Percentiles rank a stretch among this genome's conserved stretches.
Evolutionary conservation across 176 grass and related monocot species (phyloP).

Genomic region (barley (Hordeum vulgare)): MorexV3_pseudomolecules_assembly NC_058520.1:297257718-297258217

Average conservation of each 20-base stretch:
- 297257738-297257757: slow-evolving; percentile 11
- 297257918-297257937: slow-evolving; percentile 83
- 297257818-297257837: slow-evolving; percentile 91
- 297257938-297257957: slow-evolving; percentile 69
- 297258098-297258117: slow-evolving; percentile 6
- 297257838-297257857: slow-evolving; percentile 78
- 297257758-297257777: slow-evolving; percentile 78
- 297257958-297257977: slow-evolving; percentile 53
- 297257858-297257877: slow-evolving; percentile 94
- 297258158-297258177: not conserved
- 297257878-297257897: slow-evolving; percentile 78
- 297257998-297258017: not conserved
- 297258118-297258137: not conserved
- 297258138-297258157: not conserved
- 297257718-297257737: not conserved
- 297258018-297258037: not conserved
- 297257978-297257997: not conserved
- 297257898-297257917: slow-evolving; percentile 86
- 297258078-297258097: not conserved
- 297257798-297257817: slow-evolving; percentile 89
- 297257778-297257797: slow-evolving; percentile 72
- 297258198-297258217: not conserved
- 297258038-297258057: not conserved
- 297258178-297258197: not conserved
- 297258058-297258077: not conserved